Base-by-base conservation (phyloP, 2,329 filamentous ascomycete genomes). In the Purpureocillium takamizusanense region DNA sequence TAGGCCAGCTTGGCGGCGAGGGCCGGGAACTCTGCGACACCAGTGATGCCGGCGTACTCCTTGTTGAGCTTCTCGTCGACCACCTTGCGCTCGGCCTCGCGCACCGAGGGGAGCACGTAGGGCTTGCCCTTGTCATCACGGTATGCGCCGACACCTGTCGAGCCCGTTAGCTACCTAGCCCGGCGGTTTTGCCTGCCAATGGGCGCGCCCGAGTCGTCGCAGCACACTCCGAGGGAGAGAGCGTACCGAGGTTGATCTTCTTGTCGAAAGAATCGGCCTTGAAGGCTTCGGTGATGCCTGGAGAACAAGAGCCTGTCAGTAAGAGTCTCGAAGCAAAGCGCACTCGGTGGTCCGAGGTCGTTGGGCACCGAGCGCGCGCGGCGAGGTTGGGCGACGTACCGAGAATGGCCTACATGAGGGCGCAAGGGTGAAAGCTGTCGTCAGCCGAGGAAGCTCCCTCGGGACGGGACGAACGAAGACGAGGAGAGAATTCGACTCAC, bases 71-170 rank as follows among this genome's bases (percentile, higher is more conserved):
- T 76, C 49, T 78, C 71, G 38, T 81, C 69, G 46, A 95, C 74
- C 47, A 95, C 77, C 71, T 87, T 86, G 65, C 86, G 74, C 76
- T 97, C 92, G 44, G 90, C 92, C 55, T 83, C 68, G 61, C 81
- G 81, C 44, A 98, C 92, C 35, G 90, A 95, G 43, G 90, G 90
- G 46, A 98, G 84, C 47, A 98, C 90, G 65, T 90, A 97, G 45
- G 92, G 92, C 77, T 97, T 95, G 67, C 92, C 92, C 68, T 87
- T 75, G 75, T 97, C 89, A 63, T 97, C 92, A 59, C 92, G 88
- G 79, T 98, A 98, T 59, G 92, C 92, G 57, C 92, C 92, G 51
- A 97, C 92, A 70, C 89, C 83, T 86, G 51, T 6, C 16, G n/a
- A 31, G 11, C 10, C 21, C 21, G 10, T 25, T 25, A 25, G 21